phyloP scores from a whole-genome alignment of 306 rosid genomes.

The Luffa aegyptiaca region DNA sequence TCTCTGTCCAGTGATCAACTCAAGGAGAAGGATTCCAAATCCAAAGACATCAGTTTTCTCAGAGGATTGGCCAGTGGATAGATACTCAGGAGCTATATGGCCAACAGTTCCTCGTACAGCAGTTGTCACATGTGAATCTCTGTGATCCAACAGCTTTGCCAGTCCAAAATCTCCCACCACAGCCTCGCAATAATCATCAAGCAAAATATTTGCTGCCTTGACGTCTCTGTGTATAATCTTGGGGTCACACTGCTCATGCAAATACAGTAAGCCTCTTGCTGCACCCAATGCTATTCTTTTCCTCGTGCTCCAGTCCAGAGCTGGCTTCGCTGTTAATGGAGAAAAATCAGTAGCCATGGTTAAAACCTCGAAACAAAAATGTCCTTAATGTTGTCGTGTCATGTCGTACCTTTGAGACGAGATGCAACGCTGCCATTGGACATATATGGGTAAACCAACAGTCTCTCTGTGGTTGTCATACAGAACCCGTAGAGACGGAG shows the following conservation, averaged over 20 bases:
- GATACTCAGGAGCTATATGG: conserved; percentile 96
- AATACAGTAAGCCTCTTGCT: conserved; percentile 71
- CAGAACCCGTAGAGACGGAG: conserved; percentile 90
- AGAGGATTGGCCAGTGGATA: conserved; percentile 96
- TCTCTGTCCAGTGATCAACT: conserved; percentile 81
- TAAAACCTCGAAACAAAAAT: background rate
- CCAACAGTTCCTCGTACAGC: conserved; percentile 99
- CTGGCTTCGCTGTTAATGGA: conserved; percentile 61
- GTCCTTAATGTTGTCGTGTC: background rate
- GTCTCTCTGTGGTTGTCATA: conserved; percentile 69
- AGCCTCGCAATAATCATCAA: conserved; percentile 85
- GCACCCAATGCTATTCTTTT: conserved; percentile 91
- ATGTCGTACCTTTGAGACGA: conserved; percentile 72
- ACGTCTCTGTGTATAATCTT: conserved; percentile 96
- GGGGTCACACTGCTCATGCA: conserved; percentile 98
- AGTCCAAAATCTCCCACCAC: conserved; percentile 96
- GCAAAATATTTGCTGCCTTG: conserved; percentile 90
- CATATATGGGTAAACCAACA: conserved; percentile 93
- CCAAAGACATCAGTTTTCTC: conserved; percentile 98
- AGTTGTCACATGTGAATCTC: conserved; percentile 88
- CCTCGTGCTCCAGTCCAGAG: conserved; percentile 78
- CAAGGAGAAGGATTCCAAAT: conserved; percentile 87
- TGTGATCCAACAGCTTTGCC: conserved; percentile 86
- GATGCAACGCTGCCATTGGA: conserved; percentile 92
- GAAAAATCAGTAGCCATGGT: background rate